A percentile compares a stretch with the other conserved stretches of the same genome.
These are phyloP conservation scores for Verticillium nubilum DNA, from an alignment of 2,329 filamentous ascomycete genomes.

Conservation along the genomic window DNA sequence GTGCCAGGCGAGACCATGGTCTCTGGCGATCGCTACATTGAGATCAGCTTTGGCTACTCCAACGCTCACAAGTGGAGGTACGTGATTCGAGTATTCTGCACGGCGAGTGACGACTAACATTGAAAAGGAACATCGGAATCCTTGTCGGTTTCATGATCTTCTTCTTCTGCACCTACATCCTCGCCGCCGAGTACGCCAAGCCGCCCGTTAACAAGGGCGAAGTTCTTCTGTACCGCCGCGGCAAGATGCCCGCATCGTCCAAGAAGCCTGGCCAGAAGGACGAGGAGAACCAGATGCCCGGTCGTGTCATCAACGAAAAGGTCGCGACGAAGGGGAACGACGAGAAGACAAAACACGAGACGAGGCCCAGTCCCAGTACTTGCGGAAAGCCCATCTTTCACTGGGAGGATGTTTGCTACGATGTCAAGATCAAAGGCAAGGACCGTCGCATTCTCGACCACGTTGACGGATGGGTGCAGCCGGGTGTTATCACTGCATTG, in stretches of 20 bases:
- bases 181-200: slow-evolving; percentile 59
- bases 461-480: slow-evolving; percentile 73
- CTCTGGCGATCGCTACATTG: slow-evolving; percentile 38
- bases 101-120: not conserved
- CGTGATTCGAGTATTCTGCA: not conserved
- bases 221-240: slow-evolving; percentile 54
- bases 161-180: slow-evolving; percentile 56
- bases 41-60: slow-evolving; percentile 35
- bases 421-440: slow-evolving; percentile 59
- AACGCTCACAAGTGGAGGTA: slow-evolving; percentile 38
- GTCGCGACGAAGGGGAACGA: not conserved
- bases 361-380: slow-evolving; percentile 4
- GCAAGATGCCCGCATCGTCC: slow-evolving; percentile 43
- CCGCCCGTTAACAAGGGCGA: slow-evolving; percentile 69
- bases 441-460: slow-evolving; percentile 61
- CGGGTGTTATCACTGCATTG: slow-evolving; percentile 66
- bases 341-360: not conserved
- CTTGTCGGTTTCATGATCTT: slow-evolving; percentile 57
- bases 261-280: slow-evolving; percentile 1
- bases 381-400: slow-evolving; percentile 45
- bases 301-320: not conserved
- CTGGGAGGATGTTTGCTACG: slow-evolving; percentile 63
- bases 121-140: slow-evolving; percentile 59
- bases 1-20: slow-evolving; percentile 34
- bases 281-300: slow-evolving; percentile 4